phyloP scores from a whole-genome alignment of 2,329 filamentous ascomycete genomes.

The Claviceps quebecensis region DNA sequence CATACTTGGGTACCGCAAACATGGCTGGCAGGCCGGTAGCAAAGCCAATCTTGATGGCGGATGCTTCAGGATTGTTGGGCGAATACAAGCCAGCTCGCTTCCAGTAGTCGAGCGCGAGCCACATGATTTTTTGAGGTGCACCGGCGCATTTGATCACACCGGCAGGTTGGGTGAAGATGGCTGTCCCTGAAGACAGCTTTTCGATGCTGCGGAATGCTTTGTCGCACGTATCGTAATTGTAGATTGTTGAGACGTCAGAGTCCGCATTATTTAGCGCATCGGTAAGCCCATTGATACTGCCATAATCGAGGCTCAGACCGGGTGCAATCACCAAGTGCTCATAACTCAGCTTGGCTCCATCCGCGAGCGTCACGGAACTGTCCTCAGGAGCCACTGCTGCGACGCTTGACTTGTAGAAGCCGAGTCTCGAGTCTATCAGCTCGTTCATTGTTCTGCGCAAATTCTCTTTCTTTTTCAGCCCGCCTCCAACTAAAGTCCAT shows the following conservation, averaged over 20 bases:
- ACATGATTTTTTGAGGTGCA: constrained; percentile 48
- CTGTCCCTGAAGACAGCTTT: constrained; percentile 32
- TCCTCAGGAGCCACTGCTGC: constrained; percentile 37
- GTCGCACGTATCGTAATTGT: constrained; percentile 39
- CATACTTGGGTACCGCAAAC: constrained; percentile 49
- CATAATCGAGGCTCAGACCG: constrained; percentile 37
- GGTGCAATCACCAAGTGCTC: constrained; percentile 52
- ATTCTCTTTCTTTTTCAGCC: constrained; percentile 48
- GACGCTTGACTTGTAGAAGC: constrained; percentile 42
- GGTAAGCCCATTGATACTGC: constrained; percentile 38
- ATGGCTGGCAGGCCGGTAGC: constrained; percentile 41
- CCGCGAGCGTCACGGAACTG: constrained; percentile 39
- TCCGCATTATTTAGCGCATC: constrained; percentile 37
- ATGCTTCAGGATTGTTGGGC: constrained; percentile 17
- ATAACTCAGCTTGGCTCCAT: constrained; percentile 43
- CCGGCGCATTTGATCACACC: constrained; percentile 47
- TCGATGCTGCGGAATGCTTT: constrained; percentile 37
- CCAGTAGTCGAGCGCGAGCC: constrained; percentile 47
- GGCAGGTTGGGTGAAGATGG: constrained; percentile 46
- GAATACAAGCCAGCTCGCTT: constrained; percentile 36
- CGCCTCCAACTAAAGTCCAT: constrained; percentile 55
- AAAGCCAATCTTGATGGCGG: constrained; percentile 37
- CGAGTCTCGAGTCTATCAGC: constrained; percentile 45
- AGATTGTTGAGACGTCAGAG: constrained; percentile 40
- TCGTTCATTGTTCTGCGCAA: constrained; percentile 34